A percentile compares a stretch with the other conserved stretches of the same genome.
phyloP scores from a whole-genome alignment of 441 rosid species.

The Corymbia citriodora region DNA sequence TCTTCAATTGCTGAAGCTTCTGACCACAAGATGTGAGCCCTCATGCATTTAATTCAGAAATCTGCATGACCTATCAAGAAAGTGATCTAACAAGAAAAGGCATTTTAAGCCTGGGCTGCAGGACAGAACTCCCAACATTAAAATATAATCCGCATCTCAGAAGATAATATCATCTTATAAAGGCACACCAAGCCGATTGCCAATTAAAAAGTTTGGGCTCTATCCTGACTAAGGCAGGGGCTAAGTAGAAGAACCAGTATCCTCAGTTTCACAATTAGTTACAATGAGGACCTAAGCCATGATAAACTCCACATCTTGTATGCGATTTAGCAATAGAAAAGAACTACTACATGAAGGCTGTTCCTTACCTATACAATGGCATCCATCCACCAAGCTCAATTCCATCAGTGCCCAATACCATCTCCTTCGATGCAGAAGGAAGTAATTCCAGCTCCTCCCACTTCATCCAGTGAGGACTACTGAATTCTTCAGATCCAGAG shows the following conservation, averaged over 20 bases:
- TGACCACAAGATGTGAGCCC: neutral
- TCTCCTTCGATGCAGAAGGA: constrained; percentile 40
- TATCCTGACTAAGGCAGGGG: neutral
- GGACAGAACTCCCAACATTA: neutral
- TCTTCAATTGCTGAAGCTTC: neutral
- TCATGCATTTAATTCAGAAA: neutral
- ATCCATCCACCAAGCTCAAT: constrained; percentile 72
- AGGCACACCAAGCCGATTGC: neutral
- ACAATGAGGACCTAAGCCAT: neutral
- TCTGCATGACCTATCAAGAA: neutral
- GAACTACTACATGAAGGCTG: neutral
- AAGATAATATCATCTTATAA: neutral
- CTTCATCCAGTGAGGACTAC: constrained; percentile 63
- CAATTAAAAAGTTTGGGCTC: neutral
- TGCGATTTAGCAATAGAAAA: neutral
- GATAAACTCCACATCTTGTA: neutral
- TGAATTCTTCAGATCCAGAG: constrained; percentile 44
- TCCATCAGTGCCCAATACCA: constrained; percentile 51
- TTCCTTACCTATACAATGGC: constrained; percentile 6
- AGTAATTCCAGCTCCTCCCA: constrained; percentile 55
- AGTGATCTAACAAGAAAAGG: neutral
- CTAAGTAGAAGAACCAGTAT: neutral
- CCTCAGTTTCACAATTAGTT: neutral
- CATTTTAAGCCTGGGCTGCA: neutral
- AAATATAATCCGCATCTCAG: neutral